A percentile compares a stretch with the other conserved stretches of the same genome.
Evolutionary conservation across 371 early-diverging fungal genomes (phyloP).

Genomic region (Funneliformis caledonium): DNA sequence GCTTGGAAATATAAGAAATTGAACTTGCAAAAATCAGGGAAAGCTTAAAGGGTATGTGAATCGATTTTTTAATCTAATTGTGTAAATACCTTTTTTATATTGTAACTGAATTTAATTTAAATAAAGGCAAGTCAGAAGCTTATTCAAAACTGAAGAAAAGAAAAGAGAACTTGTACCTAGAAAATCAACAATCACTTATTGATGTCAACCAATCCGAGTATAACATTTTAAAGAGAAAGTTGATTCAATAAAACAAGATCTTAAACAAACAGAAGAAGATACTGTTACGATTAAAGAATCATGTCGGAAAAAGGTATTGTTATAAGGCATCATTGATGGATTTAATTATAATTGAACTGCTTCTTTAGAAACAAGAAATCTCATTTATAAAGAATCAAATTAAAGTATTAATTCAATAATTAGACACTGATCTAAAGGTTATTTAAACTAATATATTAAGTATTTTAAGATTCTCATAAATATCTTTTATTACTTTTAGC

Average conservation of each 20-base stretch:
- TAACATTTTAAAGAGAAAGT: conserved; percentile 69
- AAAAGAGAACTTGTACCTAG: conserved; percentile 85
- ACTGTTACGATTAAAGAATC: conserved; percentile 49
- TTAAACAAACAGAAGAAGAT: conserved; percentile 70
- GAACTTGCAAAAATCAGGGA: conserved; percentile 78
- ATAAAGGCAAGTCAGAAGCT: conserved; percentile 72
- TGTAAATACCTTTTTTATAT: not conserved
- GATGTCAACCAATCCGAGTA: conserved; percentile 83
- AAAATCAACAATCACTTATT: conserved; percentile 76
- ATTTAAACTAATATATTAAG: not conserved
- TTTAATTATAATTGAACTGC: not conserved
- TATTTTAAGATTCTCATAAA: not conserved
- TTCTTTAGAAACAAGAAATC: conserved; percentile 45
- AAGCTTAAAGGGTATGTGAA: conserved; percentile 68
- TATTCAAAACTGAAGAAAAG: conserved; percentile 75
- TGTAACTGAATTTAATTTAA: not conserved
- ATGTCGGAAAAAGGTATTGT: conserved; percentile 47
- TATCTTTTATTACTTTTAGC: conserved; percentile 23
- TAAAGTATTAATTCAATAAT: not conserved
- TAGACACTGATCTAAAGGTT: conserved; percentile 39
- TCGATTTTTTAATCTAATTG: not conserved
- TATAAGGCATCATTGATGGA: not conserved
- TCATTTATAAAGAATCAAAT: not conserved
- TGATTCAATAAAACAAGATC: conserved; percentile 55
- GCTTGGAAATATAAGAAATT: conserved; percentile 71